These are phyloP conservation scores for Cutaneotrichosporon cutaneum DNA, from an alignment of 1,284 basidiomycete species.

Conservation along the genomic window DNA sequence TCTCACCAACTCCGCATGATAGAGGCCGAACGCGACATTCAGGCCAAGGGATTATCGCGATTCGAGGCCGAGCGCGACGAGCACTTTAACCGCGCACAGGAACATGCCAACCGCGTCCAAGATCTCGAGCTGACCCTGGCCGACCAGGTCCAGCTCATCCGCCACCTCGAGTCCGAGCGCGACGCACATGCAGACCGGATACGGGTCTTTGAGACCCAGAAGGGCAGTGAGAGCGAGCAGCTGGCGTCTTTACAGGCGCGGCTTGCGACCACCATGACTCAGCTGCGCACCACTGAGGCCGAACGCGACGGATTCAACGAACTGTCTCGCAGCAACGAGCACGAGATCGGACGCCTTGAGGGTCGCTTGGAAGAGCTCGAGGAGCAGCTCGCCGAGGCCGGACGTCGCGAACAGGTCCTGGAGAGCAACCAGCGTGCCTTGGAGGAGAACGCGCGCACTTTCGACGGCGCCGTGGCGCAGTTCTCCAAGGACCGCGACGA, in stretches of 20 bases:
- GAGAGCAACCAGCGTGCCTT: constrained; percentile 33
- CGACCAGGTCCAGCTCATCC: constrained; percentile 8
- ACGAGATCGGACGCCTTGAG: constrained; percentile 23
- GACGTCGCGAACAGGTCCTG: constrained; percentile 39
- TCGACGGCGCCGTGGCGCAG: neutral
- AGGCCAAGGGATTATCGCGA: neutral
- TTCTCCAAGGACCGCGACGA: constrained; percentile 61
- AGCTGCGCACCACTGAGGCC: constrained; percentile 18
- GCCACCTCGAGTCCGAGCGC: constrained; percentile 13
- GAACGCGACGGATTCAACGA: constrained; percentile 9
- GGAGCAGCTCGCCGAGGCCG: constrained; percentile 45
- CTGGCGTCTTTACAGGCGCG: neutral
- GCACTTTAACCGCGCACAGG: constrained; percentile 12
- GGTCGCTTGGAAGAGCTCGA: constrained; percentile 42
- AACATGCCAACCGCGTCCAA: neutral
- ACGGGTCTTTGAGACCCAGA: constrained; percentile 11
- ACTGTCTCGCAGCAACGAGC: constrained; percentile 18
- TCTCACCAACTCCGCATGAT: constrained; percentile 18
- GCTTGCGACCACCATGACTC: neutral
- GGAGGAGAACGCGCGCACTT: constrained; percentile 24
- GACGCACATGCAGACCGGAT: constrained; percentile 9
- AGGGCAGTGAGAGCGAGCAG: constrained; percentile 3
- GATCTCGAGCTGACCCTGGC: neutral
- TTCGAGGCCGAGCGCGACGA: constrained; percentile 19
- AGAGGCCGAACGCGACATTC: constrained; percentile 23